Base-by-base conservation (phyloP, 2,329 filamentous ascomycete species). In the Cucurbitaria berberidis region DNA sequence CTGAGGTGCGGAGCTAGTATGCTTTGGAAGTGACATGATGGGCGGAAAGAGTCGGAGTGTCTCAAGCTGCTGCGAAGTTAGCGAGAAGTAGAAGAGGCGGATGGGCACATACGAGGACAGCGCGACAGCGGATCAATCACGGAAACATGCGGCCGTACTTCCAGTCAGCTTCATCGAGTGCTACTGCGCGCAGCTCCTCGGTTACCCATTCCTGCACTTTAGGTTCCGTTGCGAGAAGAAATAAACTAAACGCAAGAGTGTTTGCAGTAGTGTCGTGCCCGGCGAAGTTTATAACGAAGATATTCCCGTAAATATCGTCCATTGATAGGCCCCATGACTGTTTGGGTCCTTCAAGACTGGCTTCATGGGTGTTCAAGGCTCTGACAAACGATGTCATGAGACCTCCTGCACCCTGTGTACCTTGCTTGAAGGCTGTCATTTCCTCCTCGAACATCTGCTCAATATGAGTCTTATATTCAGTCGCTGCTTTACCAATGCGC, bases 121-220 rank as follows among this genome's bases (percentile, higher is more conserved):
- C 48, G 26, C 39, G n/a, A 35, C 42, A 51, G 7, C 48, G 42
- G 8, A 41, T 21, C 26, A 34, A 34, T 26, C 36, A 42, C 8
- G 48, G 48, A 11, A 45, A 48, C 29, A 35, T 5, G 48, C 45
- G 3, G 66, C 60, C 18, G 81, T 59, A 3, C 52, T 34, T 38
- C 76, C 67, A 40, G 83, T 72, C 40, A 11, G 16, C n/a, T 19
- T 18, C 34, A 15, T 36, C 10, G 9, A 7, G 8, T 7, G 5
- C 7, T 18, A 40, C 38, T 5, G 22, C 6, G 6, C 19, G 21
- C 3, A 24, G 3, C 19, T 40, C 38, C 56, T 84, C 82, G 49
- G 78, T 77, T 10, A 84, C 61, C 81, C 82, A 84, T 4, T 76
- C 73, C 65, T 84, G 82, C 74, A 77, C 80, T 54, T 79, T 58